A percentile compares a stretch with the other conserved stretches of the same genome.
These are phyloP conservation scores for Russula olivacea DNA, from an alignment of 768 basidiomycete species.

Conservation along the genomic window DNA sequence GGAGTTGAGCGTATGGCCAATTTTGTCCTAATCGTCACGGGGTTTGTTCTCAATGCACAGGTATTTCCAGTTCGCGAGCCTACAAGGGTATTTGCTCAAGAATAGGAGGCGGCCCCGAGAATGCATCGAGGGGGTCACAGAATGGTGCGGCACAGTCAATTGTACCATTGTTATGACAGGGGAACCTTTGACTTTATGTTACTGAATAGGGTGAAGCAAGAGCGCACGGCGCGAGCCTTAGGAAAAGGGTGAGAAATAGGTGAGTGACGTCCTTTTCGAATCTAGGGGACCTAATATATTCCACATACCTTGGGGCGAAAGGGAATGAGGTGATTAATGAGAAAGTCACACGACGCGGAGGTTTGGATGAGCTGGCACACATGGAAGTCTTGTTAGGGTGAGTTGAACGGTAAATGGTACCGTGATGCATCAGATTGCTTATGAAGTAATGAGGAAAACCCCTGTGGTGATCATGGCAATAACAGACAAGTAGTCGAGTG, in stretches of 20 bases:
- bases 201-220: conserved; percentile 49
- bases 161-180: neutral
- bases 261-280: conserved; percentile 25
- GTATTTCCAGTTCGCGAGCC: conserved; percentile 56
- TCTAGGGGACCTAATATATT: neutral
- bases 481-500: too few species aligned
- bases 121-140: conserved; percentile 71
- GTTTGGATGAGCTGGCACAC: neutral
- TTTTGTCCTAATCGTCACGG: neutral
- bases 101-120: conserved; percentile 84
- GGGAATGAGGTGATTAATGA: conserved; percentile 50
- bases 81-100: conserved; percentile 83
- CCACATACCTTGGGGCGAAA: conserved; percentile 66
- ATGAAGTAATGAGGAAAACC: too few species aligned
- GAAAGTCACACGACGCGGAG: neutral
- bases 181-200: conserved; percentile 2
- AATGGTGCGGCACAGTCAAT: conserved; percentile 46
- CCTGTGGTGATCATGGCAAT: too few species aligned
- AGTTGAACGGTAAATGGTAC: neutral
- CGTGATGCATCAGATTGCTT: too few species aligned
- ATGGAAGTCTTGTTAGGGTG: neutral
- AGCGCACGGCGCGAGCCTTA: conserved; percentile 54
- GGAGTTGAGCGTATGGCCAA: conserved; percentile 68
- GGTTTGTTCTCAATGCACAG: neutral
- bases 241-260: conserved; percentile 31